A percentile compares a stretch with the other conserved stretches of the same genome.
Evolutionary conservation across 495 filamentous ascomycete species (phyloP).

Genomic region (Penicillium antarcticum): DNA sequence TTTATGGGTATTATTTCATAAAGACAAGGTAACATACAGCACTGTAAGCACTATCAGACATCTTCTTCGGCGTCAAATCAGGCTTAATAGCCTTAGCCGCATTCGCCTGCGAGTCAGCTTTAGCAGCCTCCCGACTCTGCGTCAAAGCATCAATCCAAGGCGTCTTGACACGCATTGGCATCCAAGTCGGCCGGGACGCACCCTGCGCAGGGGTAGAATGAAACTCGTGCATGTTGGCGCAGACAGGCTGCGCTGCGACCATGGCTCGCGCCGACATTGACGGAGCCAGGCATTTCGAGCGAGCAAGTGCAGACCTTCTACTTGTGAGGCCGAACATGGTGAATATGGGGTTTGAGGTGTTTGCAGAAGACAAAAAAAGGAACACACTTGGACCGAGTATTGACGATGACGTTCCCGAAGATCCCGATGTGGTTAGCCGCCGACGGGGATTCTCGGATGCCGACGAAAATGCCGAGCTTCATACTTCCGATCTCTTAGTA

Average conservation of each 20-base stretch:
- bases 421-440: conserved; percentile 13
- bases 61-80: conserved; percentile 57
- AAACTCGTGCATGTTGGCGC: conserved; percentile 21
- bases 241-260: conserved; percentile 6
- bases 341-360: not conserved
- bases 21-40: conserved; percentile 54
- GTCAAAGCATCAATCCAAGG: conserved; percentile 69
- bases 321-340: conserved; percentile 22
- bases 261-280: conserved; percentile 10
- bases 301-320: conserved; percentile 14
- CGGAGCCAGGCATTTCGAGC: conserved; percentile 9
- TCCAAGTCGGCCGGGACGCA: conserved; percentile 35
- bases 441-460: conserved; percentile 17
- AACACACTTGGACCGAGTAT: not conserved
- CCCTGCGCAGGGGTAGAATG: conserved; percentile 26
- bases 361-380: not conserved
- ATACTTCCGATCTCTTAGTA: conserved; percentile 1
- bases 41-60: conserved; percentile 62
- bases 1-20: too few relatives aligned
- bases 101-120: conserved; percentile 18
- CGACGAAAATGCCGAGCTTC: conserved; percentile 2
- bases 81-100: conserved; percentile 36
- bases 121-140: conserved; percentile 44
- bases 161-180: conserved; percentile 58
- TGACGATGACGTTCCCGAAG: conserved; percentile 16